phyloP scores from a whole-genome alignment of 2,329 filamentous ascomycete genomes.

The Lachnellula arida region DNA sequence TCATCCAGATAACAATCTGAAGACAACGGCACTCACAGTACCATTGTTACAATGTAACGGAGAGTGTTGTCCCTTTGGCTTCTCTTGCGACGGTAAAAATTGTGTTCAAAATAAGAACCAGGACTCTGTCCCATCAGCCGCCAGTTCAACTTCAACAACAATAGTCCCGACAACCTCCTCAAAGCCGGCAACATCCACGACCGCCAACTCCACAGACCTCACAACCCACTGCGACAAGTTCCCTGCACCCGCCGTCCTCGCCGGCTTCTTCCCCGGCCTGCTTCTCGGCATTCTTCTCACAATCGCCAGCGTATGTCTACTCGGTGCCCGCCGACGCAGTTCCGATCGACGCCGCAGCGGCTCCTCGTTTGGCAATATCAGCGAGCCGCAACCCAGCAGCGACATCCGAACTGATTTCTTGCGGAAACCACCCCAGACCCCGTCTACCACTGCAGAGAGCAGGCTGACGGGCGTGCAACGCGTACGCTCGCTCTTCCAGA shows the following conservation, averaged over 20 bases:
- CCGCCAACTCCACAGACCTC: constrained; percentile 12
- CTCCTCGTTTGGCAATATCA: constrained; percentile 43
- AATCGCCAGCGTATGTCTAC: constrained; percentile 36
- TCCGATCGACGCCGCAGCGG: constrained; percentile 29
- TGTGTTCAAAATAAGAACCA: constrained; percentile 54
- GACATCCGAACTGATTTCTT: constrained; percentile 50
- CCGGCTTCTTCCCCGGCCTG: constrained; percentile 39
- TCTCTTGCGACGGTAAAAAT: constrained; percentile 47
- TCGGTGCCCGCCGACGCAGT: constrained; percentile 22
- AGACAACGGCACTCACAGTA: constrained; percentile 58
- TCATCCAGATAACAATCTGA: constrained; percentile 56
- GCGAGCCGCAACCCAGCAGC: constrained; percentile 48
- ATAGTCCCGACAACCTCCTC: constrained; percentile 17
- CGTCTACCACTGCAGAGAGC: constrained; percentile 15
- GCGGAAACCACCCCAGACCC: constrained; percentile 31
- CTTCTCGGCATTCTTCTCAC: constrained; percentile 43
- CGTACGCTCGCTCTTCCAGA: constrained; percentile 27
- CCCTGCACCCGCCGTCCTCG: constrained; percentile 23
- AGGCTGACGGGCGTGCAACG: constrained; percentile 15
- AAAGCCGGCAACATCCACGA: constrained; percentile 18
- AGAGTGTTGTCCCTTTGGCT: constrained; percentile 69
- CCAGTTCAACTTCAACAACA: constrained; percentile 21
- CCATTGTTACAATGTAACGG: constrained; percentile 53
- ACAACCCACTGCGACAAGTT: constrained; percentile 21
- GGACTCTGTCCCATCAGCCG: constrained; percentile 25